These are phyloP conservation scores for Daldinia sp. DNA, from an alignment of 2,329 filamentous ascomycete genomes.

Conservation along the genomic window DNA sequence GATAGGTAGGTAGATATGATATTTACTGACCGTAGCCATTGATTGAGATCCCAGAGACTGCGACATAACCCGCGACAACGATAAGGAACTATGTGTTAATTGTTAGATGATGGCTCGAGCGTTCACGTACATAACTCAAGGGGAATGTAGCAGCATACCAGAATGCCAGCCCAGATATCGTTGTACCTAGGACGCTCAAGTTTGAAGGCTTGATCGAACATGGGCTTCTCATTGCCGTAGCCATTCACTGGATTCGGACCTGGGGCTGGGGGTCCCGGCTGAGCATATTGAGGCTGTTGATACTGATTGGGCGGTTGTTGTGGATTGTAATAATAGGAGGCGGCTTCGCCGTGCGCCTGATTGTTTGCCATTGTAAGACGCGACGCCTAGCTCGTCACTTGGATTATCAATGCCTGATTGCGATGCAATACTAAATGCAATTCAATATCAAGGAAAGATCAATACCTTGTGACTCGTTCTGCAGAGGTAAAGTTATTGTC, in stretches of 20 bases:
- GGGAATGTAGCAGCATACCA: conserved; percentile 66
- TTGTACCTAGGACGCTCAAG: conserved; percentile 88
- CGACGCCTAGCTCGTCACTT: not conserved
- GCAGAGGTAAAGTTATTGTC: conserved; percentile 1
- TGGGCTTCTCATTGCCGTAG: conserved; percentile 60
- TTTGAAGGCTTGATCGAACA: conserved; percentile 86
- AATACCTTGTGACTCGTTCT: not conserved
- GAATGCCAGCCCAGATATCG: conserved; percentile 87
- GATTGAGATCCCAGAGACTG: conserved; percentile 80
- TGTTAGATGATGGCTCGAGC: conserved; percentile 5
- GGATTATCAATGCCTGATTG: not conserved
- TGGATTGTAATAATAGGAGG: conserved; percentile 45
- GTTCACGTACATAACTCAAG: too few relatives aligned
- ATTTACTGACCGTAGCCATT: conserved; percentile 73
- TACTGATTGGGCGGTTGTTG: conserved; percentile 41
- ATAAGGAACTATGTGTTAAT: conserved; percentile 68
- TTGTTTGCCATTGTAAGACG: conserved; percentile 33
- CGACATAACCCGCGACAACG: conserved; percentile 79
- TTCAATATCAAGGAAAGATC: not conserved
- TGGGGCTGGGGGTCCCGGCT: conserved; percentile 32
- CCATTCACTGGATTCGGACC: conserved; percentile 43
- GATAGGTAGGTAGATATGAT: not conserved
- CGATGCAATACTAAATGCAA: not conserved
- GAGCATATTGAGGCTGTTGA: conserved; percentile 37
- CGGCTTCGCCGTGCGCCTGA: conserved; percentile 43